These are phyloP conservation scores for Brassica cretica DNA, from an alignment of 345 rosid species.

Conservation along the genomic window DNA sequence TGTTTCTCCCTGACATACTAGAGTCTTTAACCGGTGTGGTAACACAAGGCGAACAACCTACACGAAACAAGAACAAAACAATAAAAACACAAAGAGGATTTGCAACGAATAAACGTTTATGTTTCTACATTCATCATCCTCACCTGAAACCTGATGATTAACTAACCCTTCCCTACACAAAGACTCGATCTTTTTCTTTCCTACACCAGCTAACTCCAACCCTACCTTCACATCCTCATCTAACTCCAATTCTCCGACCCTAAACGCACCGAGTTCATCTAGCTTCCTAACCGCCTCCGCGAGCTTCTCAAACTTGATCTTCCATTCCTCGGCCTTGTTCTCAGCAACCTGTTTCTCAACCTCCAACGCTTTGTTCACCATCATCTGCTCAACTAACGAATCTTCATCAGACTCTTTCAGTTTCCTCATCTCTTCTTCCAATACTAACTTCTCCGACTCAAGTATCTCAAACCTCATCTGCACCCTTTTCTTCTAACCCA, in stretches of 20 bases:
- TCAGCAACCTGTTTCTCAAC: conserved; percentile 54
- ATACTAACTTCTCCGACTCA: too few relatives aligned
- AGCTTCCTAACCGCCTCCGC: conserved; percentile 33
- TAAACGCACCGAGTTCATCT: conserved; percentile 18
- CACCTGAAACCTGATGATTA: conserved; percentile 36
- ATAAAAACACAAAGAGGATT: background rate
- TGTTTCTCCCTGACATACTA: conserved; percentile 21
- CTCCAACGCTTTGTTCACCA: conserved; percentile 48
- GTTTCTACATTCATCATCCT: background rate
- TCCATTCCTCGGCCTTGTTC: conserved; percentile 54
- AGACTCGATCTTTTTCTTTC: conserved; percentile 15
- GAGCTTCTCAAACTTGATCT: conserved; percentile 51
- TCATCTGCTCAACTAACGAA: conserved; percentile 45
- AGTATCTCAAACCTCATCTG: too few relatives aligned
- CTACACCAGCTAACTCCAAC: conserved; percentile 5
- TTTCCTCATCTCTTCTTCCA: conserved; percentile 41
- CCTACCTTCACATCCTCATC: conserved; percentile 33
- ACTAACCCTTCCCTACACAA: conserved; percentile 1
- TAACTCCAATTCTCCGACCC: conserved; percentile 9
- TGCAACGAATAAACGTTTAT: background rate
- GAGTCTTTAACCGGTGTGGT: conserved; percentile 37
- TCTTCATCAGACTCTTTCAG: conserved; percentile 37
- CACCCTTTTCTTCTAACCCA: too few relatives aligned
- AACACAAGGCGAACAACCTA: conserved; percentile 44
- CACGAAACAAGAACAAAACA: background rate